phyloP scores from a whole-genome alignment of 2,329 filamentous ascomycete genomes.

The Pyrenochaeta sp. region DNA sequence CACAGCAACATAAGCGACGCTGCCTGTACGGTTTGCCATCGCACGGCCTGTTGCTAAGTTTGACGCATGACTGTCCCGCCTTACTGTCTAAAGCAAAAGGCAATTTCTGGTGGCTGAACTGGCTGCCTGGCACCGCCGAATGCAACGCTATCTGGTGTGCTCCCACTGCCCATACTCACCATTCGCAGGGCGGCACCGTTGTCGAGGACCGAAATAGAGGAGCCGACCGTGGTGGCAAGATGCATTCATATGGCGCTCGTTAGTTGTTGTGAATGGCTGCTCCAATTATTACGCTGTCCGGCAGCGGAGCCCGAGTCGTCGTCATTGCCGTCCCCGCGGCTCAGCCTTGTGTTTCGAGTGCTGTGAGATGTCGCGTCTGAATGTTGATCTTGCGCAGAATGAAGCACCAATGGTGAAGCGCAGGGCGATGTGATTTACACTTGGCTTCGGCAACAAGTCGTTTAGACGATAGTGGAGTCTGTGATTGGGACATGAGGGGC shows the following conservation, averaged over 20 bases:
- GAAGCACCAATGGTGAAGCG: slow-evolving; percentile 24
- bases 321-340: slow-evolving; percentile 6
- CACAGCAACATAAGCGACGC: slow-evolving; percentile 10
- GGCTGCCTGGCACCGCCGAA: slow-evolving; percentile 2
- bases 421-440: slow-evolving; percentile 14
- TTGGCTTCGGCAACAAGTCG: slow-evolving; percentile 19
- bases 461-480: too few relatives aligned
- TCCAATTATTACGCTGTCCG: slow-evolving; percentile 1
- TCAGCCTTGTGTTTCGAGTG: slow-evolving; percentile 33
- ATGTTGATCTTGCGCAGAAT: slow-evolving; percentile 21
- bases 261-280: slow-evolving; percentile 1
- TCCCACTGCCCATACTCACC: slow-evolving; percentile 7
- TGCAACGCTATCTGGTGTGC: slow-evolving; percentile 10
- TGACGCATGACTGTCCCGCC: too few relatives aligned
- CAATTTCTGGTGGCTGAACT: slow-evolving; percentile 2
- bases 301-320: slow-evolving; percentile 6
- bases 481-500: too few relatives aligned
- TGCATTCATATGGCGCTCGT: not conserved
- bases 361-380: slow-evolving; percentile 35
- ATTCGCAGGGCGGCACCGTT: slow-evolving; percentile 4
- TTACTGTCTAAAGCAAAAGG: too few relatives aligned
- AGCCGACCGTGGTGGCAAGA: slow-evolving; percentile 17
- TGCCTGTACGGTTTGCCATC: too few relatives aligned
- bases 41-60: too few relatives aligned
- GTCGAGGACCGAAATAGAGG: slow-evolving; percentile 13